These are phyloP conservation scores for Pleurotus pulmonarius DNA, from an alignment of 768 basidiomycete genomes.

Conservation along the genomic window DNA sequence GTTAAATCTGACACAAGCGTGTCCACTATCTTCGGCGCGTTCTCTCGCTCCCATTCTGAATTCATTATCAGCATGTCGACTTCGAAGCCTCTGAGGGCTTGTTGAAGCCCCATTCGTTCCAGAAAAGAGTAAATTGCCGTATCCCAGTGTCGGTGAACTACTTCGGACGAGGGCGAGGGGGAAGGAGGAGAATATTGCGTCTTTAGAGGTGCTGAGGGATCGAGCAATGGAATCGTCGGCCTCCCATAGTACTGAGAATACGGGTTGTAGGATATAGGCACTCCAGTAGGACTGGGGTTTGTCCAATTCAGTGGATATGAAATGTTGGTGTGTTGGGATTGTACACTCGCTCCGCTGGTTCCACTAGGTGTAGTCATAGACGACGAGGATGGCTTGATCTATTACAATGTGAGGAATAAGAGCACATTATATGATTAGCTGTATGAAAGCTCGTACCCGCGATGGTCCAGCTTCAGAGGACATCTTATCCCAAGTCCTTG, in stretches of 20 bases:
- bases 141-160: conserved; percentile 60
- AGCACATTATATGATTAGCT: not conserved
- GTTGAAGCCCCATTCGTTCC: conserved; percentile 47
- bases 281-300: not conserved
- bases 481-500: conserved; percentile 38
- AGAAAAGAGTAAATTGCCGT: conserved; percentile 51
- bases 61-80: conserved; percentile 73
- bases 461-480: conserved; percentile 38
- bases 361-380: too few relatives aligned
- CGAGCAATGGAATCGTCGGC: not conserved
- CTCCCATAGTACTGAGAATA: not conserved
- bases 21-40: conserved; percentile 52
- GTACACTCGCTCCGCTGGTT: not conserved
- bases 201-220: conserved; percentile 7
- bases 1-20: conserved; percentile 47
- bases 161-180: conserved; percentile 34
- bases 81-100: conserved; percentile 61
- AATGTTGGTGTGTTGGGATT: not conserved
- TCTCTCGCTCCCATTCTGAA: conserved; percentile 55
- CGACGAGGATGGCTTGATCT: too few relatives aligned
- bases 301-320: not conserved
- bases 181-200: conserved; percentile 16
- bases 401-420: too few relatives aligned
- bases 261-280: not conserved
- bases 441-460: conserved; percentile 2